Percentiles rank a stretch among this genome's conserved stretches.
Evolutionary conservation across 1,284 basidiomycete genomes (phyloP).

Genomic region (Fomitopsis schrenkii): DNA sequence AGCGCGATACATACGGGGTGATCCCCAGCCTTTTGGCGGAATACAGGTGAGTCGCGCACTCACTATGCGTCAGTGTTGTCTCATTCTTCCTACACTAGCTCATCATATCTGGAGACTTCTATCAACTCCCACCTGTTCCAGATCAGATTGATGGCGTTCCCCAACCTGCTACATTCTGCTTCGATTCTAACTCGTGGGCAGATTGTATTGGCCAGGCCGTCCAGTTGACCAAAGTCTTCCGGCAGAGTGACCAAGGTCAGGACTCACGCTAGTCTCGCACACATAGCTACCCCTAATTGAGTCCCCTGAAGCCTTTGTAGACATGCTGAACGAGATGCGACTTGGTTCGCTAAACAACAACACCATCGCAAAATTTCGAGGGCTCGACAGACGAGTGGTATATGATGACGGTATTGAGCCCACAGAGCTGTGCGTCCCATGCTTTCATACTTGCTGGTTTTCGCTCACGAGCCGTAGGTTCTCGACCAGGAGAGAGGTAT

Average conservation of each 20-base stretch:
- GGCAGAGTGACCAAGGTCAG: conserved; percentile 51
- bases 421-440: conserved; percentile 66
- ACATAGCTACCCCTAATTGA: too few relatives aligned
- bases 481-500: conserved; percentile 58
- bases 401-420: conserved; percentile 76
- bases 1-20: conserved; percentile 45
- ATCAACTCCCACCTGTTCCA: conserved; percentile 75
- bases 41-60: conserved; percentile 48
- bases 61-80: not conserved
- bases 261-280: too few relatives aligned
- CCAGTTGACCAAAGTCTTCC: conserved; percentile 36
- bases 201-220: conserved; percentile 36
- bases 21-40: conserved; percentile 60
- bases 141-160: conserved; percentile 29
- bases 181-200: conserved; percentile 65
- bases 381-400: conserved; percentile 54
- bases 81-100: conserved; percentile 36
- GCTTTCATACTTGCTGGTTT: not conserved
- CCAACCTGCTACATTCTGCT: conserved; percentile 49
- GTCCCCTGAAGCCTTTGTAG: conserved; percentile 46
- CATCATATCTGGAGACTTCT: conserved; percentile 77
- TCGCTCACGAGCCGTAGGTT: conserved; percentile 37
- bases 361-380: conserved; percentile 54
- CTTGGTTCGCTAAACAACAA: conserved; percentile 44
- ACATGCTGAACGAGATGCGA: conserved; percentile 74